Conservation (phyloP, 805 yeast genomes). For the Myxozyma sirexii region DNA sequence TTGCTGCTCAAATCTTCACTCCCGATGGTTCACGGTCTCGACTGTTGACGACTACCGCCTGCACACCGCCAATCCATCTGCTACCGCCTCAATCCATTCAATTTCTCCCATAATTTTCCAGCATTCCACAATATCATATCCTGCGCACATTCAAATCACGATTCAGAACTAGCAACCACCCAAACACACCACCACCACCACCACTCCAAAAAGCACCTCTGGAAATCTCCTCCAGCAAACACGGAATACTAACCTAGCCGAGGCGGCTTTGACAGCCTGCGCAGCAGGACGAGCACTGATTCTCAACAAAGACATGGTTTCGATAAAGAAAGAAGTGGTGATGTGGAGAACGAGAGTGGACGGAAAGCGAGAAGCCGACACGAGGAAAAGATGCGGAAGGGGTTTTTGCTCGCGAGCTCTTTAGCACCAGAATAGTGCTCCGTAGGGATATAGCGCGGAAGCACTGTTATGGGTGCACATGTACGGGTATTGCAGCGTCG, state of each 20-base stretch:
- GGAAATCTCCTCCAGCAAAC: no score
- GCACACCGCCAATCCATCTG: not conserved
- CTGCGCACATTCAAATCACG: no score
- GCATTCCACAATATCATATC: no score
- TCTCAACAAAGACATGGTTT: constrained; percentile 41
- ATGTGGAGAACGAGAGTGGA: constrained; percentile 20
- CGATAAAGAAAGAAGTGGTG: constrained; percentile 19
- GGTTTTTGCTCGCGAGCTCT: not conserved
- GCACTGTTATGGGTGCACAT: not conserved
- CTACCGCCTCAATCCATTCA: not conserved
- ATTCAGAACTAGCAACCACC: not conserved
- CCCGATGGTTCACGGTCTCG: no score
- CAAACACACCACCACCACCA: not conserved
- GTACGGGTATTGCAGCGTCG: not conserved
- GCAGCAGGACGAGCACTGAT: constrained; percentile 37
- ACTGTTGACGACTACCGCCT: no score
- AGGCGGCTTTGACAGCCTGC: constrained; percentile 37
- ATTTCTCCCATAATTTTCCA: not conserved
- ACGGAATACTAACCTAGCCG: constrained; percentile 35
- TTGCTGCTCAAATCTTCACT: no score
- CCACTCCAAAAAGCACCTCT: not conserved
- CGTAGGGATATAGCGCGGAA: not conserved
- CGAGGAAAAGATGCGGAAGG: constrained; percentile 13
- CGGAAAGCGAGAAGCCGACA: no score
- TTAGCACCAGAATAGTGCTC: not conserved